phyloP scores from a whole-genome alignment of 805 yeast species.

The Novakomyces olei region DNA sequence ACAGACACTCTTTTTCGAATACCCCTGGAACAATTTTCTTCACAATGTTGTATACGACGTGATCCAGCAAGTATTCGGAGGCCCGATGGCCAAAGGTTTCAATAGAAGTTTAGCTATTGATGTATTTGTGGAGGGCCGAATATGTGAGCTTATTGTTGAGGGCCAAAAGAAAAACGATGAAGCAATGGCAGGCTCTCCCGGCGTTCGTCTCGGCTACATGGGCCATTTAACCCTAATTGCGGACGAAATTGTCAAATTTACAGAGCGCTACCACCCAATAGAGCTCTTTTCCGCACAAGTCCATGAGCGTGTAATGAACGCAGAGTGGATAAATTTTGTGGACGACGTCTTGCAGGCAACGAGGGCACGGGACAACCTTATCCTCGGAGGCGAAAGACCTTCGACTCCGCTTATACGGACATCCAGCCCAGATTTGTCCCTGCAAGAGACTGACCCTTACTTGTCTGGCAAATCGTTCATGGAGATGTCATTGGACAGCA shows the following conservation, averaged over 20 bases:
- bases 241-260: constrained; percentile 85
- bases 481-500: too few species aligned
- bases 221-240: constrained; percentile 90
- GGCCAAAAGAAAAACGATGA: constrained; percentile 41
- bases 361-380: constrained; percentile 81
- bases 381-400: constrained; percentile 59
- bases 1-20: constrained; percentile 62
- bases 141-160: constrained; percentile 33
- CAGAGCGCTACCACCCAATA: constrained; percentile 31
- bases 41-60: constrained; percentile 95
- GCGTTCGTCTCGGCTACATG: constrained; percentile 73
- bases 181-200: constrained; percentile 30
- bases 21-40: constrained; percentile 93
- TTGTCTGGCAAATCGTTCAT: too few species aligned
- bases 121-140: constrained; percentile 40
- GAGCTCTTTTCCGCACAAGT: constrained; percentile 35
- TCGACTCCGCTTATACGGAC: constrained; percentile 13
- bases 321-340: constrained; percentile 65
- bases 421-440: too few species aligned
- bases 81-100: constrained; percentile 63
- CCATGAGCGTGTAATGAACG: constrained; percentile 23
- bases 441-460: too few species aligned
- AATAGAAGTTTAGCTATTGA: constrained; percentile 58
- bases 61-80: constrained; percentile 83
- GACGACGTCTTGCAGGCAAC: constrained; percentile 66